Evolutionary conservation across 345 rosid species (phyloP), one percentile per base, ranked within the genome.

Genomic region (Limnanthes douglasii): DNA sequence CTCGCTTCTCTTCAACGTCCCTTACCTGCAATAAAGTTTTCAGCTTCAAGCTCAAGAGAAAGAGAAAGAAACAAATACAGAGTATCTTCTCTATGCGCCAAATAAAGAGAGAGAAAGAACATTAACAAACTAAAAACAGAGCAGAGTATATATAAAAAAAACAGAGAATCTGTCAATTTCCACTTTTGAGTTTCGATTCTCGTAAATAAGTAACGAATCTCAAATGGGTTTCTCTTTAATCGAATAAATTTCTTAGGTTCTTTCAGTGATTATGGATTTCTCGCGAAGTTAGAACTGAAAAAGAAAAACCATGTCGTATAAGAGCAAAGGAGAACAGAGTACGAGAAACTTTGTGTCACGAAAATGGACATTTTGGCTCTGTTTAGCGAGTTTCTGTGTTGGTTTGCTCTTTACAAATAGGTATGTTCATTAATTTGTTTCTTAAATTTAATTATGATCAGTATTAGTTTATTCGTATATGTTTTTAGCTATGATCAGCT

Each of bases 381-480:
- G 97, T 39, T 43, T 79, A 31, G 73, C 65, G 8, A 62, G 86
- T 48, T 88, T 88, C 74, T 83, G 74, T 56, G 72, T 72, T 27
- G 97, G 95, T 7, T 63, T 83, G 50, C 57, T 88, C 65, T 74
- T 83, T 72, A 76, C 93, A 12, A 71, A 57, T 51, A 57, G 63
- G 63, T 57, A 50, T 38, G 43, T 44, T 22, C 18, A 19, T 2
- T 6, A 8, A 44, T 13, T 44, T 2, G 8, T 17, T 6, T 31
- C 31, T 20, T 8, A 5, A 14, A 7, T 18, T 23, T 24, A 4
- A 15, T 38, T 22, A 14, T 21, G 2, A 4, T 7, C 3, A 13
- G 1, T 26, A 22, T 51, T 7, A 10, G 21, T 8, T 14, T 34
- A 11, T 14, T 23, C 13, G 3, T 1, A 2, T 23, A 12, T 24